Percentiles rank a stretch among this genome's conserved stretches.
These are phyloP conservation scores for Nakazawaea ishiwadae DNA, from an alignment of 805 yeast genomes.

Conservation along the genomic window DNA sequence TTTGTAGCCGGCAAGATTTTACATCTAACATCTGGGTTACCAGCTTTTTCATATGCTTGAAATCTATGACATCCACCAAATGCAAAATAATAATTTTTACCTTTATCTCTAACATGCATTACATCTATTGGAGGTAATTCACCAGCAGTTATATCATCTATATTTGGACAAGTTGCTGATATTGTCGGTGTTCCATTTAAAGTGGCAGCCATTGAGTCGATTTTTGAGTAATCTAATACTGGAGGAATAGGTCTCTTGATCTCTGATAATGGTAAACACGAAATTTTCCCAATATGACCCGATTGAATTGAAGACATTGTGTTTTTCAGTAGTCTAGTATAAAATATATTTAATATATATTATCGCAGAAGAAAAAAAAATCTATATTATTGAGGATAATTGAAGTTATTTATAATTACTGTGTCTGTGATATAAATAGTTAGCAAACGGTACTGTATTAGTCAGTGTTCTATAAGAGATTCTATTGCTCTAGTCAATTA, in stretches of 20 bases:
- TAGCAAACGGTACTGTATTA: too few relatives aligned
- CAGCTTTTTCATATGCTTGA: slow-evolving; percentile 72
- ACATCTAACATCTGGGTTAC: slow-evolving; percentile 54
- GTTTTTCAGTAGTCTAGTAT: too few relatives aligned
- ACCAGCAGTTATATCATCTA: slow-evolving; percentile 48
- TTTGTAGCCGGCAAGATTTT: slow-evolving; percentile 73
- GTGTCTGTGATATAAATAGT: neutral
- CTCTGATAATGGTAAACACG: slow-evolving; percentile 58
- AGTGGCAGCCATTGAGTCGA: slow-evolving; percentile 75
- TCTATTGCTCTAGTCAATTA: slow-evolving; percentile 1
- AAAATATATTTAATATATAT: too few relatives aligned
- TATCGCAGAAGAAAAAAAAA: neutral
- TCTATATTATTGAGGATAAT: too few relatives aligned
- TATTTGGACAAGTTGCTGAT: slow-evolving; percentile 47
- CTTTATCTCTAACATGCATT: slow-evolving; percentile 58
- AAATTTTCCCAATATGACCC: slow-evolving; percentile 41
- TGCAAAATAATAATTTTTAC: slow-evolving; percentile 64
- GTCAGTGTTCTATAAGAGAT: too few relatives aligned
- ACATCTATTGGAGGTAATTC: slow-evolving; percentile 84
- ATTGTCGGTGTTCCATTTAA: slow-evolving; percentile 59
- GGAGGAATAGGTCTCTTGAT: slow-evolving; percentile 85
- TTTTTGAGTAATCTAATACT: slow-evolving; percentile 68
- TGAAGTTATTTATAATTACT: neutral
- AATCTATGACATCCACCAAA: slow-evolving; percentile 91
- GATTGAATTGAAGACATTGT: slow-evolving; percentile 66